Evolutionary conservation across 768 basidiomycete genomes (phyloP).

Genomic region (Lentinula guzmanii): DNA sequence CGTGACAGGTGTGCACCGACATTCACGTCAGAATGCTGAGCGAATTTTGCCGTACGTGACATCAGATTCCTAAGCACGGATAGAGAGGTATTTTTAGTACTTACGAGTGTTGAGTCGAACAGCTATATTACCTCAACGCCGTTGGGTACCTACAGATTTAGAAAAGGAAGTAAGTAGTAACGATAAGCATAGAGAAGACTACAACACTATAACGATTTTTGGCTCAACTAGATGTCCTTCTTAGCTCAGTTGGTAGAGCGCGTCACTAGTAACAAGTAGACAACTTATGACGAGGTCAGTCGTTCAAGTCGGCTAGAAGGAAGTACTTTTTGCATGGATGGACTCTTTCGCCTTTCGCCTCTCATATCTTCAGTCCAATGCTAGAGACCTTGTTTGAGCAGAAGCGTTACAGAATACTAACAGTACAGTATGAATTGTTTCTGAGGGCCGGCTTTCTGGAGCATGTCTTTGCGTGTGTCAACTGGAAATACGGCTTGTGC

Average conservation of each 20-base stretch:
- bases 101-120: background rate
- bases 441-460: background rate
- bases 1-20: too few relatives aligned
- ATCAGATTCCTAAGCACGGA: background rate
- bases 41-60: background rate
- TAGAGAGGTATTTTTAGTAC: background rate
- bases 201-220: too few relatives aligned
- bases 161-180: too few relatives aligned
- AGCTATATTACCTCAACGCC: background rate
- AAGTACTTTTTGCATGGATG: background rate
- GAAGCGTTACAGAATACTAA: background rate
- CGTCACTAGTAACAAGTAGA: slow-evolving; percentile 5
- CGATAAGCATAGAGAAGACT: too few relatives aligned
- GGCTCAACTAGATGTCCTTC: slow-evolving; percentile 6
- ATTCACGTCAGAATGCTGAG: background rate
- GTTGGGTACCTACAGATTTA: too few relatives aligned
- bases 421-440: background rate
- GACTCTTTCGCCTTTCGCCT: too few relatives aligned
- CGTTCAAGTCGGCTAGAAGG: slow-evolving; percentile 4
- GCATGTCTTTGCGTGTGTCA: background rate
- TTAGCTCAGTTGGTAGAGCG: slow-evolving; percentile 11
- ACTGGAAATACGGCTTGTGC: background rate
- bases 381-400: background rate
- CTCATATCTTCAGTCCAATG: background rate
- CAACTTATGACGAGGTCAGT: background rate